These are phyloP conservation scores for Piper longum DNA, from an alignment of 164 flowering plant species.

Conservation along the genomic window DNA sequence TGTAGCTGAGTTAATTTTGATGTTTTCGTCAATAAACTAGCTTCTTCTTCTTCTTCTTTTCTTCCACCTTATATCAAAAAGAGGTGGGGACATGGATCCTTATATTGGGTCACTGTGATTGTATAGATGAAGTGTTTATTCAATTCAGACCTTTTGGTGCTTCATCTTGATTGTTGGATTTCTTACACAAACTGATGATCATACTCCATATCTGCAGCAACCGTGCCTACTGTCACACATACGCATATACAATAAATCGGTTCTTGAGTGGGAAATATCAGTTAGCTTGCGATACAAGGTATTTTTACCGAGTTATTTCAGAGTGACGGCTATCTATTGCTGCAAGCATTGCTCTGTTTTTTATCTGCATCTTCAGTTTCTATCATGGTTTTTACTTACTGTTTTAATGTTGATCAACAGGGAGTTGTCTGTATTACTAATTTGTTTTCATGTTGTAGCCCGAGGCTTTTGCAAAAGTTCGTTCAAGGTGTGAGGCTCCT, in stretches of 20 bases:
- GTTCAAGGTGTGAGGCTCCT: constrained; percentile 94
- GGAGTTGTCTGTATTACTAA: neutral
- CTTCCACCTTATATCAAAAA: too few species aligned
- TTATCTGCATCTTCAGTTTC: neutral
- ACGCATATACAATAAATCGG: constrained; percentile 81
- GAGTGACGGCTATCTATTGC: neutral
- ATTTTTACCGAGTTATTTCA: neutral
- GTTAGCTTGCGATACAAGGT: constrained; percentile 91
- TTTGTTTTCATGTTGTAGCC: constrained; percentile 39
- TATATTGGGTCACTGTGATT: too few species aligned
- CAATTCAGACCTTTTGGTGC: neutral
- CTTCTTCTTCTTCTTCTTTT: too few species aligned
- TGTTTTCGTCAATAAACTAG: too few species aligned
- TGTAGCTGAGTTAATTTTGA: too few species aligned
- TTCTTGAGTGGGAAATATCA: constrained; percentile 91
- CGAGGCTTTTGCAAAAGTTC: constrained; percentile 78
- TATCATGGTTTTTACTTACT: neutral
- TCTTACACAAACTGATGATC: neutral
- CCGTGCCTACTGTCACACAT: constrained; percentile 78
- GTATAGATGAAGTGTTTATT: too few species aligned
- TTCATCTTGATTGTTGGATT: too few species aligned
- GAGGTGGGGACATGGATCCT: too few species aligned
- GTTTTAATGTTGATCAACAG: neutral
- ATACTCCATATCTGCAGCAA: constrained; percentile 36
- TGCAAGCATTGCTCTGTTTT: neutral